Evolutionary conservation across 495 filamentous ascomycete genomes (phyloP).

Genomic region (Penicillium paradoxum): DNA sequence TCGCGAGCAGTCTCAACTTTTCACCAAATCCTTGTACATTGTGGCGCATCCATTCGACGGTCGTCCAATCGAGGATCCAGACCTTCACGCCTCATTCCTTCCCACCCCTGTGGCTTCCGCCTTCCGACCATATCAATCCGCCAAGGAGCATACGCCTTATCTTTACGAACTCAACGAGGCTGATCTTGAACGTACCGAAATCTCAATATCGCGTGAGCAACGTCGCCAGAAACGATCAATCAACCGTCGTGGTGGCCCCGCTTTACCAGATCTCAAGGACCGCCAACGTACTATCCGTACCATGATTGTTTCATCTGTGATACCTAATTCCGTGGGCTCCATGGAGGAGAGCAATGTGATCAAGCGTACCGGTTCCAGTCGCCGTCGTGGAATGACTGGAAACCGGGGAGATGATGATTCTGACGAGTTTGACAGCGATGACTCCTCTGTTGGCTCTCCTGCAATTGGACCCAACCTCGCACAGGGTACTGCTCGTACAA

Average conservation of each 20-base stretch:
- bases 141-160: slow-evolving; percentile 88
- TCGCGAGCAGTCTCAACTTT: slow-evolving; percentile 89
- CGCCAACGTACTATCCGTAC: slow-evolving; percentile 87
- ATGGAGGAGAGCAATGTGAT: slow-evolving; percentile 83
- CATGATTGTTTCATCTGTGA: slow-evolving; percentile 80
- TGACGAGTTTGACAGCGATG: slow-evolving; percentile 82
- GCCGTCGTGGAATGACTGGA: slow-evolving; percentile 40
- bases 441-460: slow-evolving; percentile 81
- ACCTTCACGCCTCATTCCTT: slow-evolving; percentile 78
- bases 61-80: slow-evolving; percentile 83
- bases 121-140: slow-evolving; percentile 83
- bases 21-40: slow-evolving; percentile 88
- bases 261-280: slow-evolving; percentile 92
- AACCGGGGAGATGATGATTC: slow-evolving; percentile 69
- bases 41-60: slow-evolving; percentile 93
- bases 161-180: slow-evolving; percentile 90
- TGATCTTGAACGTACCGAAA: slow-evolving; percentile 84
- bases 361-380: slow-evolving; percentile 62
- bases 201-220: slow-evolving; percentile 88
- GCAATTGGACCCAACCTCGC: slow-evolving; percentile 62
- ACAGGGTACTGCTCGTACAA: slow-evolving; percentile 76
- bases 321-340: slow-evolving; percentile 76
- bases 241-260: slow-evolving; percentile 89
- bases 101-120: slow-evolving; percentile 75
- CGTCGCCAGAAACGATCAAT: slow-evolving; percentile 91